A percentile compares a stretch with the other conserved stretches of the same genome.
phyloP scores from a whole-genome alignment of 768 basidiomycete species.

The Mycena metata region DNA sequence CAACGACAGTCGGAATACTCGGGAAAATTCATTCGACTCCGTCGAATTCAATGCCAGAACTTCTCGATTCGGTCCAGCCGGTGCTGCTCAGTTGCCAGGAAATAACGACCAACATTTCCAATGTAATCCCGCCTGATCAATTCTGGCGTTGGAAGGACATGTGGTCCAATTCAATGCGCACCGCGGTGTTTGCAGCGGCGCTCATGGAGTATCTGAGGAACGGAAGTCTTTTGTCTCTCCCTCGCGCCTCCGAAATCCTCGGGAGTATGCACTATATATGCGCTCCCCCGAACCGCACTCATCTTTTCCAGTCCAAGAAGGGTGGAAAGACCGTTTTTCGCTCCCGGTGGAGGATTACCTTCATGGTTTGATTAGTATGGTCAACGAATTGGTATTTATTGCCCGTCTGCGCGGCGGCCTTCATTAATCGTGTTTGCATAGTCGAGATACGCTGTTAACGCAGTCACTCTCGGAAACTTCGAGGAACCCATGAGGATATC shows the following conservation, averaged over 20 bases:
- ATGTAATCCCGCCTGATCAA: slow-evolving; percentile 75
- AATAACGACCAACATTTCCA: slow-evolving; percentile 64
- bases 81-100: slow-evolving; percentile 68
- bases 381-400: slow-evolving; percentile 82
- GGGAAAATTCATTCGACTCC: slow-evolving; percentile 87
- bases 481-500: slow-evolving; percentile 86
- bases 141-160: slow-evolving; percentile 90
- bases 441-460: slow-evolving; percentile 85
- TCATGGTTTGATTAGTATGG: slow-evolving; percentile 81
- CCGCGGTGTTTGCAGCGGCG: slow-evolving; percentile 74
- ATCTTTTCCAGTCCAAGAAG: slow-evolving; percentile 66
- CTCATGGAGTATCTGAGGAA: slow-evolving; percentile 74
- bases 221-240: slow-evolving; percentile 70
- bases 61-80: slow-evolving; percentile 71
- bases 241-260: slow-evolving; percentile 64
- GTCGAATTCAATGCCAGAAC: slow-evolving; percentile 62
- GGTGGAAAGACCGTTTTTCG: slow-evolving; percentile 76
- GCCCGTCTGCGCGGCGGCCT: neutral
- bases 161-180: slow-evolving; percentile 81
- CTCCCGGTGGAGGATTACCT: slow-evolving; percentile 85
- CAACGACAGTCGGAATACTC: slow-evolving; percentile 65
- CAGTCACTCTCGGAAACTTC: slow-evolving; percentile 86
- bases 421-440: slow-evolving; percentile 45
- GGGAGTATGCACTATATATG: slow-evolving; percentile 67
- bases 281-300: neutral